These are phyloP conservation scores for Xerocomus brunneocitrinus DNA, from an alignment of 768 basidiomycete genomes.

Conservation along the genomic window DNA sequence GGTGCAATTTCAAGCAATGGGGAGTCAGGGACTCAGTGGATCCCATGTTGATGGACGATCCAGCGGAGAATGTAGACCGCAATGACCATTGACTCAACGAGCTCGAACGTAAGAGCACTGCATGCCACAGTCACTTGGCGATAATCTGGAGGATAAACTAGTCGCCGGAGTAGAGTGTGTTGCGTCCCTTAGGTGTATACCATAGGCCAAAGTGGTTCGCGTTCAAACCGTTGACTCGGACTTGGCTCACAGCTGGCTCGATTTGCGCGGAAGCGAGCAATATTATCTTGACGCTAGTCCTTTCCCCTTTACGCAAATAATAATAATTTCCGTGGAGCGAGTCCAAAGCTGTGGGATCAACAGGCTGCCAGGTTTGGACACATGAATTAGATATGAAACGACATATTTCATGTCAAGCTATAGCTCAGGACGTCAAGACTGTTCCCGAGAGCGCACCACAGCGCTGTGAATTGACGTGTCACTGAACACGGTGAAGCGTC, in stretches of 20 bases:
- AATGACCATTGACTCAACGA: neutral
- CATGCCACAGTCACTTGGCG: conserved; percentile 61
- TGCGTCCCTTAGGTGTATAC: conserved; percentile 60
- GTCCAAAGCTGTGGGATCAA: neutral
- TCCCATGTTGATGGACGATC: conserved; percentile 57
- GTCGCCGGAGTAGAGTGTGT: neutral
- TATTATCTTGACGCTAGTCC: no score
- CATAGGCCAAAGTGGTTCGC: conserved; percentile 3
- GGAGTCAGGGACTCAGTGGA: conserved; percentile 52
- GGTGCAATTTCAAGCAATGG: conserved; percentile 22
- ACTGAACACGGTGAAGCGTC: neutral
- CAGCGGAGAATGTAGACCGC: conserved; percentile 39
- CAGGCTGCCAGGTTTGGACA: neutral
- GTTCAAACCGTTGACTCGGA: conserved; percentile 11
- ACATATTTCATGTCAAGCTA: neutral
- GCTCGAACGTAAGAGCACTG: conserved; percentile 54
- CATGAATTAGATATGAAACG: no score
- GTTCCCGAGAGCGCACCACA: neutral
- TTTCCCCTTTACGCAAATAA: no score
- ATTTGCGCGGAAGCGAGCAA: conserved; percentile 44
- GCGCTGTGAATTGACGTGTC: neutral
- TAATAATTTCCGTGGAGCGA: no score
- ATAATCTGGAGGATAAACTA: neutral
- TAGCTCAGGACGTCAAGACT: neutral
- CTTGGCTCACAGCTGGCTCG: conserved; percentile 67